phyloP scores from a whole-genome alignment of 306 rosid genomes.

The Astragalus membranaceus region DNA sequence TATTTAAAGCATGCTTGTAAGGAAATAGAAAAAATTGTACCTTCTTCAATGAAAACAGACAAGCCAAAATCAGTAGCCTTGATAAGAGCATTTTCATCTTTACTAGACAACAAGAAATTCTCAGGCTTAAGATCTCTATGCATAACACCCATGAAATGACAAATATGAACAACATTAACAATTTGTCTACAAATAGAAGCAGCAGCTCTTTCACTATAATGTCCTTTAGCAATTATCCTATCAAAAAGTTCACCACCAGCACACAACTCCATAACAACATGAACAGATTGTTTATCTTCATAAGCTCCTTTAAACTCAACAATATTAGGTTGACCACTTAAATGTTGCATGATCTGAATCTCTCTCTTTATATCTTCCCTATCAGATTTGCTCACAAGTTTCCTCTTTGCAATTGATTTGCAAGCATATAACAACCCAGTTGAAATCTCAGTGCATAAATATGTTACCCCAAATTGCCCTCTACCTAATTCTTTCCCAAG shows the following conservation, averaged over 20 bases:
- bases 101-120: slow-evolving; percentile 82
- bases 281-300: slow-evolving; percentile 74
- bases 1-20: too few species aligned
- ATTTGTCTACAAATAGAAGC: slow-evolving; percentile 75
- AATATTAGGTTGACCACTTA: slow-evolving; percentile 87
- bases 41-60: slow-evolving; percentile 90
- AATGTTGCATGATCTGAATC: slow-evolving; percentile 90
- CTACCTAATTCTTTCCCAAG: slow-evolving; percentile 79
- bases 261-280: slow-evolving; percentile 85
- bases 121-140: slow-evolving; percentile 93
- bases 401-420: slow-evolving; percentile 80
- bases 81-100: slow-evolving; percentile 63
- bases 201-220: slow-evolving; percentile 83
- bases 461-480: slow-evolving; percentile 85
- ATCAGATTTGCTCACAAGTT: slow-evolving; percentile 60
- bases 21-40: slow-evolving; percentile 48
- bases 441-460: slow-evolving; percentile 68
- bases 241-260: slow-evolving; percentile 94
- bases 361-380: slow-evolving; percentile 77
- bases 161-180: slow-evolving; percentile 78
- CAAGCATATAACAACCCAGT: slow-evolving; percentile 60
- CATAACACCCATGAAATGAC: slow-evolving; percentile 96
- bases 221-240: slow-evolving; percentile 81
- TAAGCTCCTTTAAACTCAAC: slow-evolving; percentile 89
- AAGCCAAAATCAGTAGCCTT: slow-evolving; percentile 92